Percentiles rank a stretch among this genome's conserved stretches.
These are phyloP conservation scores for Elaeagnus macrophylla DNA, from an alignment of 306 rosid genomes.

Conservation along the genomic window DNA sequence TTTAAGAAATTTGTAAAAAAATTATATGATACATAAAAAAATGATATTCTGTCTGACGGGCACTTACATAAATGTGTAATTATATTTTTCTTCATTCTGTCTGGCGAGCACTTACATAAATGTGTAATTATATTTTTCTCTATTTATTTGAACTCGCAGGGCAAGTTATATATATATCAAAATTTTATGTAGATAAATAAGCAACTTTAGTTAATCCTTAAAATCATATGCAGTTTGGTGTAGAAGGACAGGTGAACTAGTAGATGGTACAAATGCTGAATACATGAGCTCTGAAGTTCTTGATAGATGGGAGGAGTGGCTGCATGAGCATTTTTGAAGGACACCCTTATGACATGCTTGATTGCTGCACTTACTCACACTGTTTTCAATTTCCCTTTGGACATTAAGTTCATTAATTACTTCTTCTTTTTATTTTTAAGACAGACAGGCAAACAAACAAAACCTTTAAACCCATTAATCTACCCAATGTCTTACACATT, in stretches of 20 bases:
- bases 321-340: slow-evolving; percentile 63
- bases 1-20: too few species aligned
- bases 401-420: too few species aligned
- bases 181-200: background rate
- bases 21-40: too few species aligned
- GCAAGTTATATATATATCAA: background rate
- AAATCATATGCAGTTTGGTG: slow-evolving; percentile 58
- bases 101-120: too few species aligned
- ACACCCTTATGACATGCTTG: slow-evolving; percentile 67
- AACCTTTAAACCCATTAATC: too few species aligned
- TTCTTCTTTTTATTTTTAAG: too few species aligned
- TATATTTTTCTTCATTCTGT: too few species aligned
- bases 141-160: background rate
- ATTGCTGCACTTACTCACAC: slow-evolving; percentile 71
- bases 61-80: too few species aligned
- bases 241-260: slow-evolving; percentile 83
- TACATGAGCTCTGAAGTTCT: slow-evolving; percentile 65
- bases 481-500: too few species aligned
- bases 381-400: slow-evolving; percentile 50
- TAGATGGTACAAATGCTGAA: slow-evolving; percentile 73
- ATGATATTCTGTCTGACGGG: too few species aligned
- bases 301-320: slow-evolving; percentile 80
- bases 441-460: too few species aligned
- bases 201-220: background rate
- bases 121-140: too few species aligned